Percentiles rank a stretch among this genome's conserved stretches.
These are phyloP conservation scores for Monosporascus sp. DNA, from an alignment of 2,329 filamentous ascomycete genomes.

Conservation along the genomic window DNA sequence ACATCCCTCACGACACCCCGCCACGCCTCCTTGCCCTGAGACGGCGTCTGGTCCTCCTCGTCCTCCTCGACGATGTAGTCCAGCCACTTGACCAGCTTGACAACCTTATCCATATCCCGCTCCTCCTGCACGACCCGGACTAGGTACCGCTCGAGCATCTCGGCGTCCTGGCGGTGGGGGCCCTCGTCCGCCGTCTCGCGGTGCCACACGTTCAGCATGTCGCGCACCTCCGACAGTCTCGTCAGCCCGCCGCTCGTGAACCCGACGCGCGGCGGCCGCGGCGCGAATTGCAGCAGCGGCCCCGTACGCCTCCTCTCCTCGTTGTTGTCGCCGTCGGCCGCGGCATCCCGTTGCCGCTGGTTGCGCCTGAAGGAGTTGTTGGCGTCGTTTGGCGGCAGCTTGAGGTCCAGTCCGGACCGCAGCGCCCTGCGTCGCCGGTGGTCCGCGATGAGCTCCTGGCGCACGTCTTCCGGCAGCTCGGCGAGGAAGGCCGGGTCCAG, in stretches of 20 bases:
- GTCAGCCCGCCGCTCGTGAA: constrained; percentile 41
- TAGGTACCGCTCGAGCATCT: constrained; percentile 69
- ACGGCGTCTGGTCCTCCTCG: constrained; percentile 16
- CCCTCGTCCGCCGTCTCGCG: constrained; percentile 64
- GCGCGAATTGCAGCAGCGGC: constrained; percentile 43
- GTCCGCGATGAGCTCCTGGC: constrained; percentile 71
- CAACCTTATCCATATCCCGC: constrained; percentile 69
- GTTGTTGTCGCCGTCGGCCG: constrained; percentile 8
- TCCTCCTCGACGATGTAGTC: constrained; percentile 49
- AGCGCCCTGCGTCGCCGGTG: constrained; percentile 60
- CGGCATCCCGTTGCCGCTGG: constrained; percentile 4
- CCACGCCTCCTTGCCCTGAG: constrained; percentile 40
- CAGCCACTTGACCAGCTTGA: constrained; percentile 64
- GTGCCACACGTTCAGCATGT: constrained; percentile 73
- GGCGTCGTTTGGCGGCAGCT: constrained; percentile 11
- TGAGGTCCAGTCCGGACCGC: constrained; percentile 42
- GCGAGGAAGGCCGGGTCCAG: constrained; percentile 70
- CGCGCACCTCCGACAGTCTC: constrained; percentile 56
- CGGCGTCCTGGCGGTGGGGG: constrained; percentile 73
- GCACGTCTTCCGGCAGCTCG: constrained; percentile 76
- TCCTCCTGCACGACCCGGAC: constrained; percentile 68
- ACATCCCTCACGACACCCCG: constrained; percentile 35
- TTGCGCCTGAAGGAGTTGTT: constrained; percentile 14
- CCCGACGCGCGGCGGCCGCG: constrained; percentile 37
- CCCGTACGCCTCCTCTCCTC: constrained; percentile 16